Base-by-base conservation (phyloP, 495 filamentous ascomycete genomes). In the Lasiosphaeria hispida region DNA sequence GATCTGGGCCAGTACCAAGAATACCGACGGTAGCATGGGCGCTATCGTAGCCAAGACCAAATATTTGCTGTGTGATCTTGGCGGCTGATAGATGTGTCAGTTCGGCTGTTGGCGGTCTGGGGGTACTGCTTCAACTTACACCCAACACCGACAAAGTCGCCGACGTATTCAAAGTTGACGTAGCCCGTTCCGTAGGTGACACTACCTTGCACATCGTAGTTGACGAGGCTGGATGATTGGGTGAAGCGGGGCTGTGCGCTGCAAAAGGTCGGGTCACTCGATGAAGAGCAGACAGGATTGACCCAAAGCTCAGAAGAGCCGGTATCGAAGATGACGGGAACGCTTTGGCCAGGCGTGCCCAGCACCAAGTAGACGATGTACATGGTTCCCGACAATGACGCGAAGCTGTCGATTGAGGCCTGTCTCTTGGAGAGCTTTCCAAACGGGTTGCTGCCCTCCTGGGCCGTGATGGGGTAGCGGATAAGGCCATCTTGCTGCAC, bases 1-100 rank as follows among this genome's bases (percentile, higher is more conserved):
- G 72, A 5, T 74, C 69, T 49, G 76, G 76, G 30, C 86, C 87
- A 36, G 91, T 83, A 10, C 89, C 89, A 45, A 93, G 64, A 37
- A 93, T 85, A 34, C 88, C 88, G 61, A 85, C 80, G 75, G 14
- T 23, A 13, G 45, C n/a, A 13, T 48, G n/a, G 7, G 23, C 33
- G 30, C 30, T 48, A 23, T 23, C 33, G 18, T 48, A n/a, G 11
- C 66, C 69, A 23, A 74, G 66, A 39, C 74, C 74, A 36, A 76
- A 73, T 53, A 72, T 67, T 54, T 74, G 66, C 15, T 59, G 17
- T 14, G 23, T 38, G 42, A 61, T 36, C 33, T 64, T 69, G 44
- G 41, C 41, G 15, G 41, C 19, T 10, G 15, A 10, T 8, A 4
- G 10, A 44, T 10, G 19, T 18, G 41, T 44, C 41, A 44, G 41